Base-by-base conservation (phyloP, 2,329 filamentous ascomycete genomes). In the Chaetomiaceae sp. region DNA sequence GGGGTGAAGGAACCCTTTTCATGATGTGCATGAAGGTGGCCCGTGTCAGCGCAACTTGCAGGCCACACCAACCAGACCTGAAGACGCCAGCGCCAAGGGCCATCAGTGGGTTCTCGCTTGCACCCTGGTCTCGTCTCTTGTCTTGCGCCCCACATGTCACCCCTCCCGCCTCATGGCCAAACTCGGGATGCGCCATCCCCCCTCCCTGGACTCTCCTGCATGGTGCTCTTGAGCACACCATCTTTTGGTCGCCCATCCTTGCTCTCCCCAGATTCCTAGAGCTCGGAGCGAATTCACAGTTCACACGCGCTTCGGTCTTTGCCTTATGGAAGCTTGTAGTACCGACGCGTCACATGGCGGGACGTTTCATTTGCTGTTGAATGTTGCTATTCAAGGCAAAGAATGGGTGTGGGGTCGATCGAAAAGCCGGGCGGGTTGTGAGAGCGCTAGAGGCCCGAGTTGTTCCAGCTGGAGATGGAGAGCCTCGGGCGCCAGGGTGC, bases 11-110 rank as follows among this genome's bases (percentile, higher is more conserved):
- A 39, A 38, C 17, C 17, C 8, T n/a, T 29, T 47, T 31, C 47
- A 68, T 71, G 67, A 70, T 71, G 71, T 68, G 69, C 66, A 53
- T 49, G 38, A 37, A 63, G 66, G 39, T 55, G 63, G 65, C 63
- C 66, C 65, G 66, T 66, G 68, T 71, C 68, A 71, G 68, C 57
- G 51, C 55, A 53, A 46, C 57, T 55, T 56, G 33, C 22, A 50
- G 42, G 56, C 52, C 60, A 20, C 3, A 42, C 62, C 63, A 63
- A 63, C 59, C 40, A 56, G 17, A 15, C 3, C 3, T 4, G 11
- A 22, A 17, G 9, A 22, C 8, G 22, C 2, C 27, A 14, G 25
- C 55, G 57, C 59, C 60, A 61, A 59, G 60, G 17, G 58, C 55
- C 56, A 59, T 50, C 54, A n/a, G 42, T 46, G 53, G 46, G 51